These are phyloP conservation scores for Metschnikowia similis DNA, from an alignment of 805 yeast species.

Conservation along the genomic window DNA sequence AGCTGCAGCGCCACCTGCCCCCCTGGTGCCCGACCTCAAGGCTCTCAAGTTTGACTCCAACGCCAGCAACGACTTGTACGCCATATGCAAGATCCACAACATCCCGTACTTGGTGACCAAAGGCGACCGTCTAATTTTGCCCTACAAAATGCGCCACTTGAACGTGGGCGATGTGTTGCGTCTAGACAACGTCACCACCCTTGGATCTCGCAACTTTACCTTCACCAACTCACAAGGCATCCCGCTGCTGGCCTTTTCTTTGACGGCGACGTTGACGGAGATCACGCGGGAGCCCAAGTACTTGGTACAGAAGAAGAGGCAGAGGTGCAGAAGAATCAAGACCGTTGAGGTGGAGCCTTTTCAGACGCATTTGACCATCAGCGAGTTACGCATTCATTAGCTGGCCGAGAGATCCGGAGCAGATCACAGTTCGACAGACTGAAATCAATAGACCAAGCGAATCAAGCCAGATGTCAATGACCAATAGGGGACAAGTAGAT, in stretches of 20 bases:
- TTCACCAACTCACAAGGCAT: conserved; percentile 40
- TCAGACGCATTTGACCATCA: conserved; percentile 72
- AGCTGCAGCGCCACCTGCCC: background rate
- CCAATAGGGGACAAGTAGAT: no score
- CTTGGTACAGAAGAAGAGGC: conserved; percentile 51
- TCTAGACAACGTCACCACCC: conserved; percentile 68
- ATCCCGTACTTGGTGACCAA: conserved; percentile 84
- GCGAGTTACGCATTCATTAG: conserved; percentile 48
- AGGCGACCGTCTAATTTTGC: conserved; percentile 81
- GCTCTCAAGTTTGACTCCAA: conserved; percentile 66
- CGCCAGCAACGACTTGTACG: conserved; percentile 57
- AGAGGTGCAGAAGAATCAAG: conserved; percentile 76
- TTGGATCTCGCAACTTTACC: conserved; percentile 84
- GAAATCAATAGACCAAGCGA: no score
- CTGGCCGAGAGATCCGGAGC: no score
- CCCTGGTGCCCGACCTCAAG: conserved; percentile 38
- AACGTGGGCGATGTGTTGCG: conserved; percentile 78
- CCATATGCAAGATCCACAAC: conserved; percentile 74
- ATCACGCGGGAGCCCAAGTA: conserved; percentile 78
- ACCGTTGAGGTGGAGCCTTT: conserved; percentile 69
- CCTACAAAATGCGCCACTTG: conserved; percentile 71
- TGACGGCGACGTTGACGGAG: conserved; percentile 80
- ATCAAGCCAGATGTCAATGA: no score
- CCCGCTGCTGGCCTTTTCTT: conserved; percentile 50
- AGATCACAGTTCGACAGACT: no score